Conservation (phyloP, 306 rosid genomes). For the Quercus rubra region DNA sequence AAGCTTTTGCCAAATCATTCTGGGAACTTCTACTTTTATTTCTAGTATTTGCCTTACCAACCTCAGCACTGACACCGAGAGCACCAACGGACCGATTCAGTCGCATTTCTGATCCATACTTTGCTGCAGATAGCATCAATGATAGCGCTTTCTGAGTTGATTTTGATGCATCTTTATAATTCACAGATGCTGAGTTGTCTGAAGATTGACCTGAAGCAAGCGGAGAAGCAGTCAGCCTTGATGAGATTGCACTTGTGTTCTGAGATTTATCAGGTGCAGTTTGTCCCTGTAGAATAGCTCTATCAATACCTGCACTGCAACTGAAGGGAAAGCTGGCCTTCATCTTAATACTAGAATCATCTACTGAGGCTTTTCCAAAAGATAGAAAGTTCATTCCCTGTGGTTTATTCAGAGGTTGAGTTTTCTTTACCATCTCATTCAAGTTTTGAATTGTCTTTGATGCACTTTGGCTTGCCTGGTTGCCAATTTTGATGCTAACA, state of each 20-base stretch:
- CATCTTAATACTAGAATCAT: constrained; percentile 20
- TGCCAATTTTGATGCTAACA: constrained; percentile 16
- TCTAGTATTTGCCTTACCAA: constrained; percentile 16
- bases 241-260: constrained; percentile 26
- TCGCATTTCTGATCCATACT: constrained; percentile 49
- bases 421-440: constrained; percentile 22
- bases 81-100: constrained; percentile 22
- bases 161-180: constrained; percentile 37
- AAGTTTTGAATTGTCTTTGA: constrained; percentile 25
- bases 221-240: constrained; percentile 27
- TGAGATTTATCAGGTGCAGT: constrained; percentile 26
- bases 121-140: constrained; percentile 72
- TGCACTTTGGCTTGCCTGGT: constrained; percentile 20
- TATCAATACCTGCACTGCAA: constrained; percentile 14
- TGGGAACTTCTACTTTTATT: constrained; percentile 17
- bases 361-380: constrained; percentile 28
- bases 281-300: constrained; percentile 25
- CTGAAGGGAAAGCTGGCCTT: constrained; percentile 15
- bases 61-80: constrained; percentile 1
- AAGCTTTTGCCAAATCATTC: constrained; percentile 23
- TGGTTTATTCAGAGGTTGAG: constrained; percentile 17
- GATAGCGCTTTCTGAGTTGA: constrained; percentile 55
- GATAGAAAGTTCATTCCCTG: constrained; percentile 27
- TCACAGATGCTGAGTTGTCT: constrained; percentile 31
- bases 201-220: constrained; percentile 41